These are phyloP conservation scores for Phyllosticta citribraziliensis DNA, from an alignment of 2,329 filamentous ascomycete genomes.

Conservation along the genomic window DNA sequence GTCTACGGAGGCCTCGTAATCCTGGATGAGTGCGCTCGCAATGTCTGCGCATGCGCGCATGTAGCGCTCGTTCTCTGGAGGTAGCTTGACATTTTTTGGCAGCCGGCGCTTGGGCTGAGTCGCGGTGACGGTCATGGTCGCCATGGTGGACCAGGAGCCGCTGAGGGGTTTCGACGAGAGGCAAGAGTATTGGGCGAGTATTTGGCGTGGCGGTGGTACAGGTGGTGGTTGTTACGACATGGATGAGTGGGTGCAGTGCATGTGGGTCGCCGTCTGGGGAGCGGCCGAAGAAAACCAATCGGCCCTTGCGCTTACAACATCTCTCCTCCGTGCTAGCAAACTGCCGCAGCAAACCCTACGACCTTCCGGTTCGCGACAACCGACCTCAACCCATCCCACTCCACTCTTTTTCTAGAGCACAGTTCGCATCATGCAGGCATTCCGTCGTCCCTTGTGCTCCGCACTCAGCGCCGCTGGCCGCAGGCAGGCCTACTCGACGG, in stretches of 20 bases:
- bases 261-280: constrained; percentile 1
- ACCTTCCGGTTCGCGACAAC: neutral
- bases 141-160: constrained; percentile 38
- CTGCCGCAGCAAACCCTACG: constrained; percentile 3
- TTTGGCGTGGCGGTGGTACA: neutral
- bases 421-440: constrained; percentile 66
- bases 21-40: constrained; percentile 85
- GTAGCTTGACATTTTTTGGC: constrained; percentile 64
- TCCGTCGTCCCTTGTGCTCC: constrained; percentile 64
- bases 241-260: constrained; percentile 1
- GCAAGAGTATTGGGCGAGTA: neutral
- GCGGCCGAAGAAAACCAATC: constrained; percentile 8
- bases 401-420: constrained; percentile 1
- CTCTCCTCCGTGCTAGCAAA: constrained; percentile 7
- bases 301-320: constrained; percentile 10
- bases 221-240: constrained; percentile 5
- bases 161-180: neutral
- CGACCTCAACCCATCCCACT: constrained; percentile 7
- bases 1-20: constrained; percentile 75
- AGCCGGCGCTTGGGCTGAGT: constrained; percentile 38
- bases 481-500: constrained; percentile 65
- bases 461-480: constrained; percentile 58
- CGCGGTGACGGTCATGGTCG: constrained; percentile 52
- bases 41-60: constrained; percentile 93
- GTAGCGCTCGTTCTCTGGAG: constrained; percentile 90